Evolutionary conservation across 768 basidiomycete genomes (phyloP).

Genomic region (Suillus luteus): DNA sequence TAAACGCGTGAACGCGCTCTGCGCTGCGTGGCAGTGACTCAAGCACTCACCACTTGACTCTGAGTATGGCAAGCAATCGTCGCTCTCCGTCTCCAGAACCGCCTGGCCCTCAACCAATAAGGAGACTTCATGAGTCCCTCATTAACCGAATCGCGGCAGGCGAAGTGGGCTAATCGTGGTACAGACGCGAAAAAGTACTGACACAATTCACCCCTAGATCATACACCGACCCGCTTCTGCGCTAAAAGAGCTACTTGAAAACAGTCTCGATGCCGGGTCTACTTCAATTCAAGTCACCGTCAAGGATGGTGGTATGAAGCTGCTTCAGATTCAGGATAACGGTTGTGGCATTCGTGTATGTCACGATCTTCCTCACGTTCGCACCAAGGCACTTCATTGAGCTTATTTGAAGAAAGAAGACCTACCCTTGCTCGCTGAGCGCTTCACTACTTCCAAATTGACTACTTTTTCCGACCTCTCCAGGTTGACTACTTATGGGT

Average conservation of each 20-base stretch:
- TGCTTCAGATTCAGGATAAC: constrained; percentile 95
- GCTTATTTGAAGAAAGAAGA: constrained; percentile 66
- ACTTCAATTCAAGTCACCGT: constrained; percentile 84
- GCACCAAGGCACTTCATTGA: neutral
- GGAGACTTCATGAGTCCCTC: constrained; percentile 75
- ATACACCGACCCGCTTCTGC: constrained; percentile 92
- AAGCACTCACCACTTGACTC: neutral
- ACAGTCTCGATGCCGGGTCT: constrained; percentile 90
- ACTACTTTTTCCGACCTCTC: constrained; percentile 84
- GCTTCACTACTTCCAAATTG: constrained; percentile 95
- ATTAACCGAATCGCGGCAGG: constrained; percentile 92
- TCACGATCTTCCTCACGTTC: constrained; percentile 13
- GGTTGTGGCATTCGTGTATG: constrained; percentile 91
- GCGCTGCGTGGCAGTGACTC: neutral
- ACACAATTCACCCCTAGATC: constrained; percentile 50
- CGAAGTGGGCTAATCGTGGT: constrained; percentile 43
- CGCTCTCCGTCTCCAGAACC: constrained; percentile 20
- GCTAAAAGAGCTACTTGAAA: constrained; percentile 94
- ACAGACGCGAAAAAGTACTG: neutral
- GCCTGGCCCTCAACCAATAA: constrained; percentile 63
- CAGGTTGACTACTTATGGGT: constrained; percentile 88
- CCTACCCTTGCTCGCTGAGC: constrained; percentile 86
- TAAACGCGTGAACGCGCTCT: neutral
- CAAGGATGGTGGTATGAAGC: constrained; percentile 95
- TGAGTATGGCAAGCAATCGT: neutral